Evolutionary conservation across 371 early-diverging fungal genomes (phyloP).

Genomic region (Mortierella sp.): DNA sequence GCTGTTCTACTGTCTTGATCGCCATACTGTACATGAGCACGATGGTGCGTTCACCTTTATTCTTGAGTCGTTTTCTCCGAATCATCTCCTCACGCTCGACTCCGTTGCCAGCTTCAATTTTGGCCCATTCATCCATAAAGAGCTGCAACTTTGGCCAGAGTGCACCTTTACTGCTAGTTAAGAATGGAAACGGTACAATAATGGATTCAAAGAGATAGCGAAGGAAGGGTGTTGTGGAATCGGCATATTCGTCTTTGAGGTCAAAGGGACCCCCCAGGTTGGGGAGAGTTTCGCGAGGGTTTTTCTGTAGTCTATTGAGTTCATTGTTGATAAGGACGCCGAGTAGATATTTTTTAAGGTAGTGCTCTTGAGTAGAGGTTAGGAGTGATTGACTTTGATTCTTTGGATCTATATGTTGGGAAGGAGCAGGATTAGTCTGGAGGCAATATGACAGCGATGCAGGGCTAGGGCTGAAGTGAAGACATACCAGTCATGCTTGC

Average conservation of each 20-base stretch:
- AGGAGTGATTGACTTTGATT: constrained; percentile 5
- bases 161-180: constrained; percentile 28
- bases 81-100: constrained; percentile 52
- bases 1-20: constrained; percentile 51
- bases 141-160: constrained; percentile 49
- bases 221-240: constrained; percentile 48
- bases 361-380: constrained; percentile 41
- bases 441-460: no score
- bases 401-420: no score
- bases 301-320: constrained; percentile 34
- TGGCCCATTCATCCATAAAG: constrained; percentile 53
- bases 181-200: constrained; percentile 55
- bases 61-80: constrained; percentile 40
- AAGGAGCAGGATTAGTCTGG: no score
- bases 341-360: constrained; percentile 55
- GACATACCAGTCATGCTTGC: not conserved
- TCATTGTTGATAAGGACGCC: constrained; percentile 43
- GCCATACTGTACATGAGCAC: constrained; percentile 54
- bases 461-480: not conserved
- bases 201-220: constrained; percentile 56
- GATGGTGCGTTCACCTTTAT: constrained; percentile 40
- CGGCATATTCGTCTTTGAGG: constrained; percentile 40
- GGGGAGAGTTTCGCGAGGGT: constrained; percentile 45
- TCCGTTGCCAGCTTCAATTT: constrained; percentile 50
- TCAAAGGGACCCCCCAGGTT: constrained; percentile 55